phyloP scores from a whole-genome alignment of 73 alveolate genomes.

The Effrenium voratum region DNA sequence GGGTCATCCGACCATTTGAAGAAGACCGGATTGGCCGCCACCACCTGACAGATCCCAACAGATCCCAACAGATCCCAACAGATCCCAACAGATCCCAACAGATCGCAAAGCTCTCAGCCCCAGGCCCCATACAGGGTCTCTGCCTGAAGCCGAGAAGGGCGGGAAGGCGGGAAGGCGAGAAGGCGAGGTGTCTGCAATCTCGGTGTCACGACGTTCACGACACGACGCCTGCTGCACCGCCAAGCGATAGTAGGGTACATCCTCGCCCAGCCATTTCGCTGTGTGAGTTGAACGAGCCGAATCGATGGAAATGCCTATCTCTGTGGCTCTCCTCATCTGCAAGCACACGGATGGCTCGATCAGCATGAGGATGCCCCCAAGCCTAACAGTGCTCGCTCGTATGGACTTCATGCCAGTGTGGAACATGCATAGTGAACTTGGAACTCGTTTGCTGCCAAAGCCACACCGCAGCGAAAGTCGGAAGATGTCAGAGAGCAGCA shows the following conservation, averaged over 20 bases:
- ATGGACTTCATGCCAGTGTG: too few relatives aligned
- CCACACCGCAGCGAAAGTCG: slow-evolving; percentile 83
- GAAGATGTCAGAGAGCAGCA: slow-evolving; percentile 84
- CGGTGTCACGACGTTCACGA: not conserved
- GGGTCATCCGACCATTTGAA: slow-evolving; percentile 84
- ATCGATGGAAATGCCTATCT: too few relatives aligned
- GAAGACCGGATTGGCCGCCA: slow-evolving; percentile 89
- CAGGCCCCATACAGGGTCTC: slow-evolving; percentile 49
- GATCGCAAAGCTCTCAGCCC: not conserved
- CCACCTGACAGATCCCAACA: slow-evolving; percentile 1
- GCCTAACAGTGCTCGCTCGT: too few relatives aligned
- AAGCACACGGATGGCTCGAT: slow-evolving; percentile 83
- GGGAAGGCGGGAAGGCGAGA: too few relatives aligned
- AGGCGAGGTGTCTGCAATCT: too few relatives aligned
- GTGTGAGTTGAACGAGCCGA: not conserved
- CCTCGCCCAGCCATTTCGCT: not conserved
- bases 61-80: not conserved
- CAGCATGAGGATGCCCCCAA: slow-evolving; percentile 83
- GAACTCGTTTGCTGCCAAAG: not conserved
- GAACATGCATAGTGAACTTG: not conserved
- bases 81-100: not conserved
- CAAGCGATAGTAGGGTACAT: slow-evolving; percentile 61
- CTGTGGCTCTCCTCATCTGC: slow-evolving; percentile 27
- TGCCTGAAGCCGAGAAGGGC: too few relatives aligned
- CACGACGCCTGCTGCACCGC: slow-evolving; percentile 59